phyloP scores from a whole-genome alignment of 176 grass and related monocot species.

The Miscanthus lutarioriparius region DNA sequence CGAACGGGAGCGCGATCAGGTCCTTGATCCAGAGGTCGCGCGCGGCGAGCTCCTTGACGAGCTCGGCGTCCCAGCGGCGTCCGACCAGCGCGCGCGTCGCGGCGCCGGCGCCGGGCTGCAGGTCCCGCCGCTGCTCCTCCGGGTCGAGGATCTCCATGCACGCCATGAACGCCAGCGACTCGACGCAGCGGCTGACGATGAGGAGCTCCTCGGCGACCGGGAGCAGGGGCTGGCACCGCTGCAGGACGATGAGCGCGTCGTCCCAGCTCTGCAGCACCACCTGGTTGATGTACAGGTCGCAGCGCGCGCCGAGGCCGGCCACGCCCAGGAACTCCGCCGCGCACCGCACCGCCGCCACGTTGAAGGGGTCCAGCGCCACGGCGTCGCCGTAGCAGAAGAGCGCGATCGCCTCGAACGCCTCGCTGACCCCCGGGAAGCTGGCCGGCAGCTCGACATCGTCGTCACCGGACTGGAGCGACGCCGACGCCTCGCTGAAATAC shows the following conservation, averaged over 20 bases:
- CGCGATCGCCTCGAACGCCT: slow-evolving; percentile 77
- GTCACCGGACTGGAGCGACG: slow-evolving; percentile 30
- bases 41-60: slow-evolving; percentile 75
- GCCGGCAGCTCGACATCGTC: slow-evolving; percentile 57
- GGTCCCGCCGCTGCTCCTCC: slow-evolving; percentile 51
- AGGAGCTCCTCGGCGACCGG: slow-evolving; percentile 74
- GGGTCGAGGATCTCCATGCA: slow-evolving; percentile 99
- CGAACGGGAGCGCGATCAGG: slow-evolving; percentile 81
- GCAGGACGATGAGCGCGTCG: slow-evolving; percentile 85
- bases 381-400: slow-evolving; percentile 75
- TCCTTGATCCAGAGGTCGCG: slow-evolving; percentile 90
- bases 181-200: slow-evolving; percentile 83
- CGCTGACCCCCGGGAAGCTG: slow-evolving; percentile 59
- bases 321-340: slow-evolving; percentile 70
- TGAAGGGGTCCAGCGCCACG: slow-evolving; percentile 76
- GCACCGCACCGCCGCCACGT: slow-evolving; percentile 77
- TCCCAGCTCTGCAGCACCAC: slow-evolving; percentile 94
- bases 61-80: slow-evolving; percentile 68
- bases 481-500: slow-evolving; percentile 52
- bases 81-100: slow-evolving; percentile 40
- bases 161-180: slow-evolving; percentile 95
- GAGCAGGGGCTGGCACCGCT: slow-evolving; percentile 67
- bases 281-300: slow-evolving; percentile 95
- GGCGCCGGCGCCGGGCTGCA: background rate
- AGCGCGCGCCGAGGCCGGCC: slow-evolving; percentile 57